Conservation (phyloP, 1,284 basidiomycete genomes). For the Ceratobasidium sp. region DNA sequence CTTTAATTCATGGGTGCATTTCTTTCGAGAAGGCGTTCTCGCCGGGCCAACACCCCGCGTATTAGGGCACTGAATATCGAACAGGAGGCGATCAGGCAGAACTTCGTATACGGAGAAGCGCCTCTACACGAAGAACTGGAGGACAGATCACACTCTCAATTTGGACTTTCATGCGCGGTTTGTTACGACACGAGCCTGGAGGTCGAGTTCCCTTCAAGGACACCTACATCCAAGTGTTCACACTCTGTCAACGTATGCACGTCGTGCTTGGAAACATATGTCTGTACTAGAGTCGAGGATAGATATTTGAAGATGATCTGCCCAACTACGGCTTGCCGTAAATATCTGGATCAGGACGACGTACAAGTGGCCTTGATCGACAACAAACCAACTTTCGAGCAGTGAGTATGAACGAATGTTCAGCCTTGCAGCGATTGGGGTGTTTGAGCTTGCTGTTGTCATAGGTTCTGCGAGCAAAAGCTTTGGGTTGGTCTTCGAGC, state of each 20-base stretch:
- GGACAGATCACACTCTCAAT: neutral
- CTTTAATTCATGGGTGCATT: neutral
- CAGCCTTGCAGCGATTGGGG: neutral
- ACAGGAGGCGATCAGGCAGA: neutral
- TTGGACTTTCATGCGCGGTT: neutral
- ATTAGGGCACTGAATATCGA: neutral
- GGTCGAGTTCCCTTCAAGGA: neutral
- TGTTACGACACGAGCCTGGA: slow-evolving; percentile 8
- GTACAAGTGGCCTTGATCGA: neutral
- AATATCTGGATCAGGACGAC: slow-evolving; percentile 5
- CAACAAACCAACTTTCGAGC: slow-evolving; percentile 5
- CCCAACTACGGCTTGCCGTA: neutral
- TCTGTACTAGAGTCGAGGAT: neutral
- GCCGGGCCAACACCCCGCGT: neutral
- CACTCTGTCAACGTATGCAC: slow-evolving; percentile 9
- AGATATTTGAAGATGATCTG: slow-evolving; percentile 5
- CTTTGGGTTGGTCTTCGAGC: neutral
- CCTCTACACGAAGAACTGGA: neutral
- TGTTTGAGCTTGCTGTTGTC: neutral
- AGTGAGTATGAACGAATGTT: neutral
- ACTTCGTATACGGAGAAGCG: neutral
- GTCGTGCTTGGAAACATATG: slow-evolving; percentile 10
- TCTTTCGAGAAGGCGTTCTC: neutral
- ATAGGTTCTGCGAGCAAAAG: slow-evolving; percentile 24
- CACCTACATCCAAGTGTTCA: slow-evolving; percentile 7